A percentile compares a stretch with the other conserved stretches of the same genome.
phyloP scores from a whole-genome alignment of 2,329 filamentous ascomycete species.

The Arthrobotrys entomopaga region DNA sequence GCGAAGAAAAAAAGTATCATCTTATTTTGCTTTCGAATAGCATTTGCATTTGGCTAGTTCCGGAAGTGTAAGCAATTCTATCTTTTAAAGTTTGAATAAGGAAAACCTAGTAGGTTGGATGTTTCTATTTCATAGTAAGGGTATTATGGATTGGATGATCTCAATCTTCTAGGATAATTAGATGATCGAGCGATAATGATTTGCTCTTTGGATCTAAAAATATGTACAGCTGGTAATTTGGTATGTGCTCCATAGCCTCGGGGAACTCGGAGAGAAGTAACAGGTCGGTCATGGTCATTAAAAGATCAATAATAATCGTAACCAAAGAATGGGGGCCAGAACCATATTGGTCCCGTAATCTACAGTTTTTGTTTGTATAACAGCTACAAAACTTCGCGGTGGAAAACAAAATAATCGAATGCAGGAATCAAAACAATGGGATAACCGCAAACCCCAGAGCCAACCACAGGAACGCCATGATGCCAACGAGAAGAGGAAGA shows the following conservation, averaged over 20 bases:
- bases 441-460: constrained; percentile 15
- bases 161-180: background rate
- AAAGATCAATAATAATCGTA: background rate
- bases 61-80: too few species aligned
- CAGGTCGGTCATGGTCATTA: too few species aligned
- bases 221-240: constrained; percentile 11
- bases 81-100: too few species aligned
- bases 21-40: background rate
- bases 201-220: background rate
- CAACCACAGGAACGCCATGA: constrained; percentile 47
- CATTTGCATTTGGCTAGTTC: background rate
- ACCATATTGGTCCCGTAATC: constrained; percentile 40
- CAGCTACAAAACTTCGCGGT: constrained; percentile 14
- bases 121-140: too few species aligned
- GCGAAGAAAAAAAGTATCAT: too few species aligned
- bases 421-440: background rate
- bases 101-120: too few species aligned
- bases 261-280: too few species aligned
- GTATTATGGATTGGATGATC: too few species aligned
- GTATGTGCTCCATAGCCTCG: background rate
- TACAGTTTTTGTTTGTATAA: constrained; percentile 37
- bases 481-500: constrained; percentile 18
- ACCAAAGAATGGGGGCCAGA: background rate
- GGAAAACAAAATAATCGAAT: constrained; percentile 7
- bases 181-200: background rate